Base-by-base conservation (phyloP, 352 stramenopile species). In the Phytophthora pinifolia region DNA sequence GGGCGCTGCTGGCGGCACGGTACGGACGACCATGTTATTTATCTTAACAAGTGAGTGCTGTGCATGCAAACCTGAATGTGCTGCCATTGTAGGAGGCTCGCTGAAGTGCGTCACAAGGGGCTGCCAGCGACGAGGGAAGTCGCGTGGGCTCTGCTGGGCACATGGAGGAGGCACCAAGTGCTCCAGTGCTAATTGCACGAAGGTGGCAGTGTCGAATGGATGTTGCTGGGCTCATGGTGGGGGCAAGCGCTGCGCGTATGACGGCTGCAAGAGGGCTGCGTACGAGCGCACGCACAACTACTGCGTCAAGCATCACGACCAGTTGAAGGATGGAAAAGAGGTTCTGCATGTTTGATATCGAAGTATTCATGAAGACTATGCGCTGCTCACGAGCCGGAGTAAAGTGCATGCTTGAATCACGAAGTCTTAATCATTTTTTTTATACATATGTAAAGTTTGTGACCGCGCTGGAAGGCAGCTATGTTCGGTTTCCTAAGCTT, bases 141-240 rank as follows among this genome's bases (percentile, higher is more conserved):
- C 70, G 4, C 49, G 65, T 14, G 70, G 70, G 0, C 42, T 67
- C 2, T 83, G 73, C 43, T 83, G 73, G 73, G 64, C 73, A 0
- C 73, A 83, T 31, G 72, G 65, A 45, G 73, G 65, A 18, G 70
- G 70, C 31, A 78, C 69, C 27, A 74, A 67, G 50, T 79, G 73
- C 63, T 39, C 9, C 6, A 48, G 38, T n/a, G 17, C 14, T 8
- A 32, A 38, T 14, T 82, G 72, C 54, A 32, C 39, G 9, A 82
- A 65, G 17, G 57, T 78, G 15, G 68, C 71, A 9, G 68, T 81
- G 13, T 77, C 71, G 10, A 75, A 71, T 18, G 59, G 61, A 15
- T 68, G 31, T 10, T 79, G 70, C 31, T 79, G 70, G 67, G 67
- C 70, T 4, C 70, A 79, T 17, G 70, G 70, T 8, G 70, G 66